phyloP scores from a whole-genome alignment of 768 basidiomycete genomes.

The Chalciporus chontae region DNA sequence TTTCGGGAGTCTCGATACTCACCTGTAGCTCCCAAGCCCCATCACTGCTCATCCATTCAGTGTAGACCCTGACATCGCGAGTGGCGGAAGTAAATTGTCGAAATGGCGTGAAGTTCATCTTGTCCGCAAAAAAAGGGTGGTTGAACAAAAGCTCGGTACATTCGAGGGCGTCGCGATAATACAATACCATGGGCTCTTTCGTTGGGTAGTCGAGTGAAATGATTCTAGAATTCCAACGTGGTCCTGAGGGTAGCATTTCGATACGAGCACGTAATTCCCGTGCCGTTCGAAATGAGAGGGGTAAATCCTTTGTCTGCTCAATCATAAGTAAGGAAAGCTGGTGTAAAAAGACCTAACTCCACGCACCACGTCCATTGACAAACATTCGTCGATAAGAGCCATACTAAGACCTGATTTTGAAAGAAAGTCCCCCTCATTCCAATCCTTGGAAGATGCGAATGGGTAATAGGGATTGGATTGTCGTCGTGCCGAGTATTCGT shows the following conservation, averaged over 20 bases:
- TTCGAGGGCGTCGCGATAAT: conserved; percentile 25
- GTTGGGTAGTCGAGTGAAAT: conserved; percentile 9
- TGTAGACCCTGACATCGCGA: conserved; percentile 9
- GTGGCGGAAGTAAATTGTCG: conserved; percentile 7
- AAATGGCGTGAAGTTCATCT: conserved; percentile 18
- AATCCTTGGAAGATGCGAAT: neutral
- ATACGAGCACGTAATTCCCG: neutral
- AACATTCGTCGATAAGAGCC: neutral
- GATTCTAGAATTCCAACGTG: conserved; percentile 16
- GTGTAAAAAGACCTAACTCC: no score
- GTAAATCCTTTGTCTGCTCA: neutral
- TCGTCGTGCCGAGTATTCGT: neutral
- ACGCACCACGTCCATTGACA: neutral
- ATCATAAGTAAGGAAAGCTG: no score
- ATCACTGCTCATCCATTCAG: conserved; percentile 15
- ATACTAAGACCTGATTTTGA: neutral
- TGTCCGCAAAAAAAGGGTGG: conserved; percentile 17
- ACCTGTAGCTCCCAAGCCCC: conserved; percentile 27
- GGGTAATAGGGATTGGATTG: conserved; percentile 1
- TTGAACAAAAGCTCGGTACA: conserved; percentile 20
- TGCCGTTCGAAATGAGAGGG: neutral
- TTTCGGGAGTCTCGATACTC: neutral
- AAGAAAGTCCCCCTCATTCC: neutral
- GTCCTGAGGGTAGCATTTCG: neutral
- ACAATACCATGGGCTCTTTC: conserved; percentile 20